Evolutionary conservation across 192 early-diverging fungal genomes (phyloP).

Genomic region (Podila epigama): DNA sequence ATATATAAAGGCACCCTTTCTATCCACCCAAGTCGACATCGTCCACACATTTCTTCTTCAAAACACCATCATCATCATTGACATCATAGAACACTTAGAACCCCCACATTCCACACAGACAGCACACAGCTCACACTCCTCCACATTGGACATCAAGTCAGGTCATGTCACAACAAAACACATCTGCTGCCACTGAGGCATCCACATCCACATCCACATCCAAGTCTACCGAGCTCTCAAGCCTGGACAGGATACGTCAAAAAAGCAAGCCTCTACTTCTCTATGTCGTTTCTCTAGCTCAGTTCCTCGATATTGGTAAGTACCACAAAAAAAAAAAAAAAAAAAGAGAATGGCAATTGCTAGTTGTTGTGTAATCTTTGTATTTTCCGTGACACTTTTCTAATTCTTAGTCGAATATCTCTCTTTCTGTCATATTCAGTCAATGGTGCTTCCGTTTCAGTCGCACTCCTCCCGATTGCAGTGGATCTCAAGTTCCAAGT

Average conservation of each 20-base stretch:
- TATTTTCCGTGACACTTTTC: no score
- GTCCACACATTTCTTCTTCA: background rate
- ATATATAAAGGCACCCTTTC: no score
- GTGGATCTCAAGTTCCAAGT: slow-evolving; percentile 15
- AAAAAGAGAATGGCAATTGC: no score
- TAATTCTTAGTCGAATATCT: no score
- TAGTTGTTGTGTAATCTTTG: no score
- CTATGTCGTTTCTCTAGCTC: slow-evolving; percentile 8
- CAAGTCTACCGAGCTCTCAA: background rate
- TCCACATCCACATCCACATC: no score
- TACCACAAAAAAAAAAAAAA: no score
- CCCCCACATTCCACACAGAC: background rate
- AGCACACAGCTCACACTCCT: background rate
- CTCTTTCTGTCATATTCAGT: no score
- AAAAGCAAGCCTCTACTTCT: background rate
- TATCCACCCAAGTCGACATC: no score
- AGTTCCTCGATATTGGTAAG: slow-evolving; percentile 18
- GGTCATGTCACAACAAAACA: no score
- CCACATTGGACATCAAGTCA: background rate
- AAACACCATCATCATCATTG: background rate
- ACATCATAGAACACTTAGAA: background rate
- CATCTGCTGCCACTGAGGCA: no score
- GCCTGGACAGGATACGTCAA: background rate
- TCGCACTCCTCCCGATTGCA: slow-evolving; percentile 20
- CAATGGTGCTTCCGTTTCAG: slow-evolving; percentile 27